phyloP scores from a whole-genome alignment of 179 eudicot species.

The Actinidia chinensis region DNA sequence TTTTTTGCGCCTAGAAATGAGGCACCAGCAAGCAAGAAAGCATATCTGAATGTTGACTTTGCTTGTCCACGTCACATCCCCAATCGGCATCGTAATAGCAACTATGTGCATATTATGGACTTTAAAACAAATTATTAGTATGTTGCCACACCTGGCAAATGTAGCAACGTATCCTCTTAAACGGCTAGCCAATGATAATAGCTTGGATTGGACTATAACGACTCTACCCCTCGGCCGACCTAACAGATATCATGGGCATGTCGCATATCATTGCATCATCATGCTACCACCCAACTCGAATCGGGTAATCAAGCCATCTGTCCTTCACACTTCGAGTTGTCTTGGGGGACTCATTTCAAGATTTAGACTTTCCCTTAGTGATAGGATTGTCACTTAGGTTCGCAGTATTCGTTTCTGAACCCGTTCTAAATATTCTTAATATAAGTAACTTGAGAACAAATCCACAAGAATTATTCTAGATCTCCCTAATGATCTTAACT shows the following conservation, averaged over 20 bases:
- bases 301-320: not conserved
- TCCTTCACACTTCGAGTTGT: not conserved
- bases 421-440: not conserved
- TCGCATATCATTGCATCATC: not conserved
- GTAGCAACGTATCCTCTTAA: not conserved
- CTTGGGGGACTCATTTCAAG: not conserved
- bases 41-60: not conserved
- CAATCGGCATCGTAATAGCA: not conserved
- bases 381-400: not conserved
- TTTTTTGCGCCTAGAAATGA: not conserved
- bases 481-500: not conserved
- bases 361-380: not conserved
- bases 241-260: not conserved
- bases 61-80: not conserved
- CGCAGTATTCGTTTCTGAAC: not conserved
- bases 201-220: not conserved
- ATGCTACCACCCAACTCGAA: not conserved
- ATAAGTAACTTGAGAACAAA: not conserved
- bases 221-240: not conserved
- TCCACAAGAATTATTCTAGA: not conserved
- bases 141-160: not conserved
- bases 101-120: not conserved
- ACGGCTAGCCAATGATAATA: not conserved
- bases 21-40: not conserved
- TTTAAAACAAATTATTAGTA: not conserved